Evolutionary conservation across 2,329 filamentous ascomycete species (phyloP).

Genomic region (Ophiosphaerella narmari): DNA sequence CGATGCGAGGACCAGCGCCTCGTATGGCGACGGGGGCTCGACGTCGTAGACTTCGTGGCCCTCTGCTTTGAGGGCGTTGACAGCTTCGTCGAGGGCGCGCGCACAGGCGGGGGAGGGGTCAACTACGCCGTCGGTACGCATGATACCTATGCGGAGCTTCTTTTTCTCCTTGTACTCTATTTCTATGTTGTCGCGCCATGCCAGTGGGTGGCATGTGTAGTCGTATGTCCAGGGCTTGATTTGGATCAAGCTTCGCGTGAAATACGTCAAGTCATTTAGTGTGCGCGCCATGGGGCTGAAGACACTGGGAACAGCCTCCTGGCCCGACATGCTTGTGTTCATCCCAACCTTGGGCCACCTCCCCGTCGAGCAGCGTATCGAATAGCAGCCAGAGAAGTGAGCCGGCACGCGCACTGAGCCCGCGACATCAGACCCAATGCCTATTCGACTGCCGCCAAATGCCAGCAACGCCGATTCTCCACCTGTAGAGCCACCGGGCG

Average conservation of each 20-base stretch:
- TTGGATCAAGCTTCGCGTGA: conserved; percentile 74
- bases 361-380: conserved; percentile 83
- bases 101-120: conserved; percentile 83
- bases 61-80: conserved; percentile 67
- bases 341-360: conserved; percentile 87
- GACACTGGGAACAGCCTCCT: conserved; percentile 86
- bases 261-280: conserved; percentile 80
- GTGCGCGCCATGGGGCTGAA: conserved; percentile 93
- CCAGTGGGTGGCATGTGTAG: conserved; percentile 80
- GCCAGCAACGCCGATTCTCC: conserved; percentile 84
- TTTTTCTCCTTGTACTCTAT: conserved; percentile 64
- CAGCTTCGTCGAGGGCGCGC: conserved; percentile 73
- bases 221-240: conserved; percentile 93
- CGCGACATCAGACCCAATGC: conserved; percentile 88
- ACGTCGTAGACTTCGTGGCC: conserved; percentile 77
- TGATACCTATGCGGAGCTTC: conserved; percentile 72
- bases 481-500: conserved; percentile 85
- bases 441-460: conserved; percentile 79
- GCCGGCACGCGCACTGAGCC: conserved; percentile 86
- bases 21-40: conserved; percentile 70
- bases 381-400: conserved; percentile 88
- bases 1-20: conserved; percentile 75
- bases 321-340: conserved; percentile 86
- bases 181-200: conserved; percentile 70
- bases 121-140: conserved; percentile 81